Conservation (phyloP, 192 early-diverging fungal species). For the Entomortierella beljakovae region DNA sequence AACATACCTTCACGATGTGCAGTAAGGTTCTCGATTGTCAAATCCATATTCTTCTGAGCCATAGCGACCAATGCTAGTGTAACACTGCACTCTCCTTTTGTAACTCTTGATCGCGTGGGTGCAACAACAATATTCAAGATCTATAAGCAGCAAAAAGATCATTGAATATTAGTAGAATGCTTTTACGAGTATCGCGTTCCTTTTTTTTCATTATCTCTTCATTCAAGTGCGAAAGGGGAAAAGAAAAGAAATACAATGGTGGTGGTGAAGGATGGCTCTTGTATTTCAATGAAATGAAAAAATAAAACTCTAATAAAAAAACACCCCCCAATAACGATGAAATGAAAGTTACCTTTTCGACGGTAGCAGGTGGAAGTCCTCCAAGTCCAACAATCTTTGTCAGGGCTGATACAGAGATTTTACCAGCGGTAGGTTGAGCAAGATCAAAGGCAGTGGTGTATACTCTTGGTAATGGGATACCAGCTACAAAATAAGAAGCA, state of each 20-base stretch:
- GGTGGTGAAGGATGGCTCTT: too few species aligned
- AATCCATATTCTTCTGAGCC: conserved; percentile 85
- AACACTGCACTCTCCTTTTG: conserved; percentile 76
- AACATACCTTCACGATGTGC: conserved; percentile 69
- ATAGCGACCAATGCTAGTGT: conserved; percentile 76
- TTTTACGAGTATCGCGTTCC: neutral
- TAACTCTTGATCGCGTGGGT: conserved; percentile 59
- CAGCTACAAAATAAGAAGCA: conserved; percentile 21
- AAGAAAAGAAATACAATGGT: too few species aligned
- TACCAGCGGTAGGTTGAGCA: conserved; percentile 56
- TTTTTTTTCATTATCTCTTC: too few species aligned
- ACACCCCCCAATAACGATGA: neutral
- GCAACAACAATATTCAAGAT: conserved; percentile 63
- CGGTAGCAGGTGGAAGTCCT: conserved; percentile 52
- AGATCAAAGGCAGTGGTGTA: conserved; percentile 61
- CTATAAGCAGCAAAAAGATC: conserved; percentile 20
- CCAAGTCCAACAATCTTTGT: conserved; percentile 55
- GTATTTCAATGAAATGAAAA: too few species aligned
- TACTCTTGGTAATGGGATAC: conserved; percentile 58
- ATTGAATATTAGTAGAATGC: neutral
- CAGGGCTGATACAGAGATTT: conserved; percentile 57
- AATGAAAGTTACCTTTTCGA: conserved; percentile 60
- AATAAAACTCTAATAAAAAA: too few species aligned
- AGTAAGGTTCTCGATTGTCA: conserved; percentile 74
- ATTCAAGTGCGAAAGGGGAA: too few species aligned